phyloP scores from a whole-genome alignment of 768 basidiomycete species.

The Stropharia rugosoannulata region DNA sequence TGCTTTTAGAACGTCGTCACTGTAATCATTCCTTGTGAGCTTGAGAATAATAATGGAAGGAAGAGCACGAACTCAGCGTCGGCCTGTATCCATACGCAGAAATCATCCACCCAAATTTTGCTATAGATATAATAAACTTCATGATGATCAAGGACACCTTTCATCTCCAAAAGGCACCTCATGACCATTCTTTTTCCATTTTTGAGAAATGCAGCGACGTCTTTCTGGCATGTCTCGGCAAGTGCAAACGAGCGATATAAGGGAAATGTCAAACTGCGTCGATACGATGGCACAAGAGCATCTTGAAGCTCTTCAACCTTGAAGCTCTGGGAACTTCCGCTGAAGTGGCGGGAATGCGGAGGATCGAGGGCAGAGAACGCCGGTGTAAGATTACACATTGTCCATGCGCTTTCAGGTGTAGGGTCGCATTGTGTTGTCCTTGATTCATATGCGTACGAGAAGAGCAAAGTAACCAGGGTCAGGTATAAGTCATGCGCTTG shows the following conservation, averaged over 20 bases:
- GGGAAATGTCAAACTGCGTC: slow-evolving; percentile 75
- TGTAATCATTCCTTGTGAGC: slow-evolving; percentile 24
- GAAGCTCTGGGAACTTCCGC: slow-evolving; percentile 26
- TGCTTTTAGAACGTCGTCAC: slow-evolving; percentile 52
- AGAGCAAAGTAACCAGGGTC: slow-evolving; percentile 68
- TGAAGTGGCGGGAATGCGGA: slow-evolving; percentile 41
- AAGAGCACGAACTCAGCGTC: slow-evolving; percentile 51
- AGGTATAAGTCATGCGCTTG: slow-evolving; percentile 68
- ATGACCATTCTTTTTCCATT: slow-evolving; percentile 62
- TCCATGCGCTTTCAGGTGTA: slow-evolving; percentile 91
- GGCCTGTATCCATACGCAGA: slow-evolving; percentile 77
- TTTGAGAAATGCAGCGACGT: slow-evolving; percentile 57
- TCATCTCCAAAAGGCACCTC: slow-evolving; percentile 71
- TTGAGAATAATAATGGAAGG: background rate
- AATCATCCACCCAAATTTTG: slow-evolving; percentile 85
- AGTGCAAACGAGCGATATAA: slow-evolving; percentile 77
- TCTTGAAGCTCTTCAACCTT: slow-evolving; percentile 45
- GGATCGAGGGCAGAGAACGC: slow-evolving; percentile 84
- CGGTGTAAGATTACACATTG: slow-evolving; percentile 68
- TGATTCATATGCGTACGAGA: slow-evolving; percentile 79
- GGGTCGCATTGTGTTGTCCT: slow-evolving; percentile 77
- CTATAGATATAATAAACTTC: slow-evolving; percentile 89
- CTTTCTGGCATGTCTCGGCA: slow-evolving; percentile 64
- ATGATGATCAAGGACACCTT: slow-evolving; percentile 73
- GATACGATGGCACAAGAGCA: slow-evolving; percentile 62